phyloP scores from a whole-genome alignment of 2,329 filamentous ascomycete species.

The Fusarium veterinarium region DNA sequence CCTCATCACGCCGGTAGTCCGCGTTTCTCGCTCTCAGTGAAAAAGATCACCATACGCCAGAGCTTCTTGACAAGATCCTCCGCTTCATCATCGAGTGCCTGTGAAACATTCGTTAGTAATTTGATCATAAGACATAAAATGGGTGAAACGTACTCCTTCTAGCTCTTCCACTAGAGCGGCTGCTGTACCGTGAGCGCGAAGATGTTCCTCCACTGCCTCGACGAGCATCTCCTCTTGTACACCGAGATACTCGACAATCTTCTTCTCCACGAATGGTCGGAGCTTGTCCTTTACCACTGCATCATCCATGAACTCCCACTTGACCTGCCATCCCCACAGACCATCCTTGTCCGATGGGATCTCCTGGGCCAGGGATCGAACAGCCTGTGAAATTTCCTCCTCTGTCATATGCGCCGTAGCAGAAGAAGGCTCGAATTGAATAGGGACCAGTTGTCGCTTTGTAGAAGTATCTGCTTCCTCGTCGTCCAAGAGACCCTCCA shows the following conservation, averaged over 20 bases:
- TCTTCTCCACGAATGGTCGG: conserved; percentile 95
- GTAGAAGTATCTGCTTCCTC: conserved; percentile 83
- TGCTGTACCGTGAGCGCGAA: conserved; percentile 80
- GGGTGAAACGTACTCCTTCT: conserved; percentile 73
- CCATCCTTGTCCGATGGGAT: conserved; percentile 89
- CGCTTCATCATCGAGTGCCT: conserved; percentile 94
- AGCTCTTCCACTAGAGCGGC: conserved; percentile 85
- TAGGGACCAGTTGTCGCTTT: conserved; percentile 82
- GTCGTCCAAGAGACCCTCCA: conserved; percentile 93
- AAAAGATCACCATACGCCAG: conserved; percentile 99
- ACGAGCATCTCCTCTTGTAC: conserved; percentile 97
- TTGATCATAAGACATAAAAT: not conserved
- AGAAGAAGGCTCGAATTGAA: conserved; percentile 79
- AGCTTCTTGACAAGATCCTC: conserved; percentile 95
- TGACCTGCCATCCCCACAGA: conserved; percentile 91
- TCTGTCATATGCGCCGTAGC: conserved; percentile 76
- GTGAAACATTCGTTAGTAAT: conserved; percentile 29
- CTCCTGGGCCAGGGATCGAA: conserved; percentile 84
- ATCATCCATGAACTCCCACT: conserved; percentile 92
- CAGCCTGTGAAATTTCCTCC: conserved; percentile 86
- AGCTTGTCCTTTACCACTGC: conserved; percentile 85
- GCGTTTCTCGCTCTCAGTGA: conserved; percentile 92
- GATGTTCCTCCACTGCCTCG: conserved; percentile 88
- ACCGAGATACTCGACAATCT: conserved; percentile 95
- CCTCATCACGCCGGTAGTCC: conserved; percentile 74